Conservation (phyloP, 176 grass and related monocot species). For the Oryza longistaminata region DNA sequence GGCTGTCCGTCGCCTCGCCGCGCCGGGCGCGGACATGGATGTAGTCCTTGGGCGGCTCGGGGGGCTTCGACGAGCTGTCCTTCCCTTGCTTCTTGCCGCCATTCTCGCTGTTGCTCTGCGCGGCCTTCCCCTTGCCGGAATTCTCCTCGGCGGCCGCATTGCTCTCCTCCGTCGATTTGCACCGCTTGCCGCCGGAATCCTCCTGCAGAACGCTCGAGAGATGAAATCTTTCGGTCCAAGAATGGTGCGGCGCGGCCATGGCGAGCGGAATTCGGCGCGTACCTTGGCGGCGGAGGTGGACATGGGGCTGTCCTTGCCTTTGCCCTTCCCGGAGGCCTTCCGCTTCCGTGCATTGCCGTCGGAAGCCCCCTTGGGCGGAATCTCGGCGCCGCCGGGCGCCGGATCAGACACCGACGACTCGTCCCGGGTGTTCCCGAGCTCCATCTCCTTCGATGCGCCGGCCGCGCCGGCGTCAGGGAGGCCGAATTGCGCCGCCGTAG, state of each 20-base stretch:
- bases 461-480: conserved; percentile 44
- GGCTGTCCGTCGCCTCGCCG: conserved; percentile 96
- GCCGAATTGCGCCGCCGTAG: conserved; percentile 54
- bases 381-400: conserved; percentile 52
- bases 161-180: conserved; percentile 64
- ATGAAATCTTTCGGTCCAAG: conserved; percentile 4
- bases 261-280: conserved; percentile 38
- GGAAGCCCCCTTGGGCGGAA: conserved; percentile 45
- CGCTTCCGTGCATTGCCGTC: conserved; percentile 78
- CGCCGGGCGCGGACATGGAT: conserved; percentile 96
- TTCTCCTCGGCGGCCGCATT: conserved; percentile 59
- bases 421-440: conserved; percentile 52
- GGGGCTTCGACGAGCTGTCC: conserved; percentile 44
- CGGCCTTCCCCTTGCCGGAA: conserved; percentile 62
- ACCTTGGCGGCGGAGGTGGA: conserved; percentile 62
- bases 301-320: conserved; percentile 61
- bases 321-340: conserved; percentile 77
- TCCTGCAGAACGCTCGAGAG: conserved; percentile 41
- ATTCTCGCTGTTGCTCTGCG: conserved; percentile 72
- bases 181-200: conserved; percentile 64
- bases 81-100: conserved; percentile 63
- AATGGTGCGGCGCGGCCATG: neutral
- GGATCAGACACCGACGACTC: conserved; percentile 93
- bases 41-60: conserved; percentile 80
- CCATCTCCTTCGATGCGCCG: conserved; percentile 45